phyloP scores from a whole-genome alignment of 768 basidiomycete genomes.

The Coprinopsis sp. region DNA sequence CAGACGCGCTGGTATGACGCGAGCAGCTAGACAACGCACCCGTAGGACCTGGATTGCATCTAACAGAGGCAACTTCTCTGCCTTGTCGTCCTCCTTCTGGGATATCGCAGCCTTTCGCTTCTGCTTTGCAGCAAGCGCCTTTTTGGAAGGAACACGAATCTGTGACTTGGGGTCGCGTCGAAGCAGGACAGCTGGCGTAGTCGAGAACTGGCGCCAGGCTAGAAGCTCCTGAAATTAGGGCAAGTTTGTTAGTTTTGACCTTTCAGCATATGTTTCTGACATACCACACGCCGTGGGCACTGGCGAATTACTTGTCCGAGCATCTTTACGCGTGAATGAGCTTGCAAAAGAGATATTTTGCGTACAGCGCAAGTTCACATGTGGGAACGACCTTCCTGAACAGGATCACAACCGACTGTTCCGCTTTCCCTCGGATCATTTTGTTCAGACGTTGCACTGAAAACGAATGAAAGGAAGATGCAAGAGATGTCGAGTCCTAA shows the following conservation, averaged over 20 bases:
- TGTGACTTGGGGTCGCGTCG: slow-evolving; percentile 47
- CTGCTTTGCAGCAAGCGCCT: slow-evolving; percentile 61
- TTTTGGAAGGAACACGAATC: slow-evolving; percentile 62
- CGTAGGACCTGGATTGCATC: slow-evolving; percentile 70
- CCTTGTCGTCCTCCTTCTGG: slow-evolving; percentile 51
- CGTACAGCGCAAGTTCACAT: neutral
- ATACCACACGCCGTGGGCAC: slow-evolving; percentile 22
- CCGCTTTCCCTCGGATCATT: too few relatives aligned
- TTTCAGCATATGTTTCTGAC: slow-evolving; percentile 1
- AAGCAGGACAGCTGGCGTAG: slow-evolving; percentile 37
- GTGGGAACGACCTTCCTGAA: slow-evolving; percentile 5
- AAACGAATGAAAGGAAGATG: too few relatives aligned
- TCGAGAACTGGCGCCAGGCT: slow-evolving; percentile 46
- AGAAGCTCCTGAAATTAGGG: neutral
- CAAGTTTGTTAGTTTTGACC: neutral
- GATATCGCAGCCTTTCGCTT: slow-evolving; percentile 53
- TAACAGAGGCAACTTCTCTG: slow-evolving; percentile 60
- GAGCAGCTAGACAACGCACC: slow-evolving; percentile 37
- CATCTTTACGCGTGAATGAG: slow-evolving; percentile 3
- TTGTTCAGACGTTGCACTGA: too few relatives aligned
- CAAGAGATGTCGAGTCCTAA: too few relatives aligned
- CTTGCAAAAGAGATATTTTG: slow-evolving; percentile 6
- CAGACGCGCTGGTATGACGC: slow-evolving; percentile 1
- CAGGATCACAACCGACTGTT: too few relatives aligned
- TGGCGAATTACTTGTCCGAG: slow-evolving; percentile 16